phyloP scores from a whole-genome alignment of 106 monocot genomes.

The Dendrobium nobile region DNA sequence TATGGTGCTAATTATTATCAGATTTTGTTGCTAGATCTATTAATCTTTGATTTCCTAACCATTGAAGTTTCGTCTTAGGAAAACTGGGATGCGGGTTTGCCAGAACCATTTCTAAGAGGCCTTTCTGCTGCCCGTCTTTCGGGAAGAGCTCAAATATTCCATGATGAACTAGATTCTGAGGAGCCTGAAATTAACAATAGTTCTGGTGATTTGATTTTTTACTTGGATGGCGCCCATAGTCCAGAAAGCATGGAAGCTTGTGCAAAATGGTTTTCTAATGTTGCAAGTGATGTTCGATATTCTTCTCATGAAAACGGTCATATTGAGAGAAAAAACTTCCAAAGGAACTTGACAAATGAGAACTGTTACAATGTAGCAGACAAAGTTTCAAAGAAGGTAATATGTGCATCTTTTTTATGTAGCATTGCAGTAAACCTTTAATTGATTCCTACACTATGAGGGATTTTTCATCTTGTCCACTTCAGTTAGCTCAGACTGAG shows the following conservation, averaged over 20 bases:
- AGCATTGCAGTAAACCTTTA: not conserved
- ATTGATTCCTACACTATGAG: not conserved
- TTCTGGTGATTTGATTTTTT: slow-evolving; percentile 57
- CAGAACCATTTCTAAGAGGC: slow-evolving; percentile 61
- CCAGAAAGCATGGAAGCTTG: slow-evolving; percentile 90
- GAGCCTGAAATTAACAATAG: slow-evolving; percentile 14
- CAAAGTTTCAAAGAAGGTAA: slow-evolving; percentile 41
- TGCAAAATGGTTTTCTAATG: slow-evolving; percentile 77
- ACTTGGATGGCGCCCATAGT: slow-evolving; percentile 90
- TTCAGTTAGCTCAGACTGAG: not conserved
- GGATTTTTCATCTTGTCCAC: not conserved
- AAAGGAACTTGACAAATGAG: not conserved
- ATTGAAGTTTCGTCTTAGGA: slow-evolving; percentile 22
- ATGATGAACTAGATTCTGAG: slow-evolving; percentile 25
- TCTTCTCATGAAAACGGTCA: slow-evolving; percentile 5
- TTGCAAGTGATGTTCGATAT: slow-evolving; percentile 12
- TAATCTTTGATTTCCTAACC: slow-evolving; percentile 11
- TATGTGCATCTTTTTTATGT: slow-evolving; percentile 1
- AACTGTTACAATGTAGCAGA: slow-evolving; percentile 15
- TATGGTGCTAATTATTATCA: not conserved
- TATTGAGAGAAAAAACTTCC: not conserved
- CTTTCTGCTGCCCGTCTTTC: slow-evolving; percentile 43
- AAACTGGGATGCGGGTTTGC: slow-evolving; percentile 28
- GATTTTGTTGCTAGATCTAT: not conserved
- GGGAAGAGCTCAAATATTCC: slow-evolving; percentile 72